These are phyloP conservation scores for Ramaria rubella DNA, from an alignment of 768 basidiomycete species.

Conservation along the genomic window DNA sequence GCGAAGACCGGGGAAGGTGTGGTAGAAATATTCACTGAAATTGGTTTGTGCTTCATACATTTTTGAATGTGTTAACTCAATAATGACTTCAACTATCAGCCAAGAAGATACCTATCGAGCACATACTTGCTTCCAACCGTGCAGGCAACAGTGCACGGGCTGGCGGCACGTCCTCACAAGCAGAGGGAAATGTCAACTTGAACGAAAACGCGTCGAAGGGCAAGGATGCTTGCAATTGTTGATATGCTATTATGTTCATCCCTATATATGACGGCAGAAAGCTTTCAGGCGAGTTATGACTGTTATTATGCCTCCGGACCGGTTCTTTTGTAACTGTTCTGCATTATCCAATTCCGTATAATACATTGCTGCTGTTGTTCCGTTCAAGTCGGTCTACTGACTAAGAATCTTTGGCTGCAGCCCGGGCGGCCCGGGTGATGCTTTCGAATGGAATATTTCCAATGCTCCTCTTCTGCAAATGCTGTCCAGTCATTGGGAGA, in stretches of 20 bases:
- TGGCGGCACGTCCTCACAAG: constrained; percentile 44
- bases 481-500: too few species aligned
- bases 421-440: too few species aligned
- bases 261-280: neutral
- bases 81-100: constrained; percentile 33
- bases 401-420: neutral
- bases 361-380: constrained; percentile 7
- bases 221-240: constrained; percentile 81
- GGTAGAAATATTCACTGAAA: constrained; percentile 96
- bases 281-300: neutral
- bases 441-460: too few species aligned
- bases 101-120: constrained; percentile 88
- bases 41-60: constrained; percentile 51
- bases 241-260: constrained; percentile 20
- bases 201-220: constrained; percentile 59
- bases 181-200: constrained; percentile 60
- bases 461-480: too few species aligned
- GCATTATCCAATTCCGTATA: neutral
- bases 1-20: constrained; percentile 96
- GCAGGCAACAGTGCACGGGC: constrained; percentile 53
- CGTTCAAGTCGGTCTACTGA: constrained; percentile 8
- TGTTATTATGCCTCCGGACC: constrained; percentile 5
- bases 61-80: neutral
- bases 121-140: constrained; percentile 81
- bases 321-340: neutral